Conservation (phyloP, 768 basidiomycete species). For the Mycena rosella region DNA sequence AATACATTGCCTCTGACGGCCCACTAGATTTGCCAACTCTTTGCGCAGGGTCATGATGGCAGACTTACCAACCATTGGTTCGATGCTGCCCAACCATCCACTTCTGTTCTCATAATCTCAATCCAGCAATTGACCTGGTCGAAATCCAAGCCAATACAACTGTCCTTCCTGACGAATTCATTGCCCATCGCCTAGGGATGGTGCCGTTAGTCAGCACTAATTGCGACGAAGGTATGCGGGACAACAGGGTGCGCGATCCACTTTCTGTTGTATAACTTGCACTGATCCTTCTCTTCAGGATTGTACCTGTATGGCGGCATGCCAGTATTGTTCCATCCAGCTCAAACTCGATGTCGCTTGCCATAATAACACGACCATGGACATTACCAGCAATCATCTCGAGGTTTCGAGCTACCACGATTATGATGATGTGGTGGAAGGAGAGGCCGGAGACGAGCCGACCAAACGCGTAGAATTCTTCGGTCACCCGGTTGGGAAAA, state of each 20-base stretch:
- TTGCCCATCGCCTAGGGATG: constrained; percentile 96
- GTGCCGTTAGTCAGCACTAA: constrained; percentile 90
- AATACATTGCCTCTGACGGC: constrained; percentile 19
- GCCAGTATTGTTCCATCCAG: constrained; percentile 87
- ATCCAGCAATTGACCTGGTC: constrained; percentile 94
- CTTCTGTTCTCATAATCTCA: background rate
- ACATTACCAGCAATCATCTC: constrained; percentile 89
- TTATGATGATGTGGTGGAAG: constrained; percentile 48
- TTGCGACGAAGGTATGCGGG: constrained; percentile 90
- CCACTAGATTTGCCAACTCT: constrained; percentile 89
- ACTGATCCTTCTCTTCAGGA: constrained; percentile 66
- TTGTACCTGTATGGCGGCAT: constrained; percentile 88
- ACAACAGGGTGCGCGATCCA: constrained; percentile 69
- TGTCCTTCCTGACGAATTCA: constrained; percentile 96
- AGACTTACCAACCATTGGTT: constrained; percentile 93
- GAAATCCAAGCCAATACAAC: constrained; percentile 92
- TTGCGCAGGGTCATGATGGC: constrained; percentile 95
- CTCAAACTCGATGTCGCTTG: constrained; percentile 85
- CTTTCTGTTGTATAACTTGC: constrained; percentile 7
- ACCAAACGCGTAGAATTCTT: constrained; percentile 81
- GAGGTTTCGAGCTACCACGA: constrained; percentile 62
- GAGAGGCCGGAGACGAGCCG: constrained; percentile 75
- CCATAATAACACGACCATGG: constrained; percentile 79
- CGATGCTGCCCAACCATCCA: constrained; percentile 53
- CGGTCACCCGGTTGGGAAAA: constrained; percentile 88